Base-by-base conservation (phyloP, 202 grass and related monocot genomes). In the Zoysia matrella region DNA sequence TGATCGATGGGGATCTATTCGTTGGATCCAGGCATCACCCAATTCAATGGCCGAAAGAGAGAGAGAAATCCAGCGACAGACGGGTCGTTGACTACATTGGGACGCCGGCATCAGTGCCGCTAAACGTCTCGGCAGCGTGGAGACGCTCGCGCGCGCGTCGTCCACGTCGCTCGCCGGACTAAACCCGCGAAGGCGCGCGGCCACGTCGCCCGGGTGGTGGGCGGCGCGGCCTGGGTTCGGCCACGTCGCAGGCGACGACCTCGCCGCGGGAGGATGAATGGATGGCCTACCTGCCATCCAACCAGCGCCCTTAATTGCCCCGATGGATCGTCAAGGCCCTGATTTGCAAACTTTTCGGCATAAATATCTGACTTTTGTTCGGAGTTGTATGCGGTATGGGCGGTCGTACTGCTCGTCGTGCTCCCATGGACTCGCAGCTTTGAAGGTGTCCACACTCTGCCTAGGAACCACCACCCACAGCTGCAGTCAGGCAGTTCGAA, bases 201-300 rank as follows among this genome's bases (percentile, higher is more conserved):
- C 82, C 82, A 61, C 84, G 84, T 67, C 54, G 76, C 60, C 2
- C 77, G 88, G 84, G 22, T 30, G 0, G 22, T 30, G 22, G 22
- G 22, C 22, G 22, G 22, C 0, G 22, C 22, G 22, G 22, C 71
- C 84, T 11, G 43, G 11, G 56, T 86, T 86, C 70, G 84, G 52
- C 84, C 88, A 87, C 88, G 84, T 86, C 48, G 60, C 1, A 65
- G 41, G 79, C 57, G 73, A 43, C 55, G 79, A 58, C 60, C 60
- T 11, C 11, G 46, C 3, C 75, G 76, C 13, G 12, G 22, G 12
- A 6, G 0, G 3, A 30, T 0, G 0, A 54, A n/a, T 5, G 46
- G 60, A 60, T 15, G 74, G 62, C 47, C 76, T 42, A 45, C 47
- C 47, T 63, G 71, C 54, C 18, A n/a, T 44, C 84, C 80, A 80